Evolutionary conservation across 768 basidiomycete species (phyloP), one percentile per base, ranked within the genome.

Genomic region (Boletus edulis): DNA sequence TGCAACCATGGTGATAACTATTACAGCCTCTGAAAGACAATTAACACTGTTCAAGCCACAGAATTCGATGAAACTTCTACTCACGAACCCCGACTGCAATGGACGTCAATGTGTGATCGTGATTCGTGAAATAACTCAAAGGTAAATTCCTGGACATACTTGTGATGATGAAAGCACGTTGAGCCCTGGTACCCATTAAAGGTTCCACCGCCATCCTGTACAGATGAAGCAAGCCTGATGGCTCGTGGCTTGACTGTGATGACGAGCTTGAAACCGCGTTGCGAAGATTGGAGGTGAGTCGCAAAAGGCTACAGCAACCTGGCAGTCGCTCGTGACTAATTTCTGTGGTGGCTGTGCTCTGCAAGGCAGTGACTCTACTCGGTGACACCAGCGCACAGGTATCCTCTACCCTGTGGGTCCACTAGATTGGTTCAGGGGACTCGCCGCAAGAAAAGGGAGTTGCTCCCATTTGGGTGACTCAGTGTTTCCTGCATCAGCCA

Each of bases 1-100:
- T 38, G 72, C 85, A 51, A 93, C 85, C 84, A 93, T 85, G 11
- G 80, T 78, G 46, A 92, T 74, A 34, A 94, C 89, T 9, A 85
- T 76, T 45, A 87, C 72, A 2, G 87, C 90, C 76, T 93, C 90
- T 92, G 67, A 44, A 62, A 52, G 18, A 29, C 5, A 17, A 20
- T 61, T 29, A 58, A 39, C 24, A 13, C 39, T 32, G 46, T 55
- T 31, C 44, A 40, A 17, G 18, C 32, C 46, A 31, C n/a, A 31
- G 20, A 44, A 24, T 31, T 41, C 3, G 27, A 45, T 24, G 24
- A n/a, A n/a, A 20, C 15, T 57, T 54, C 46, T 39, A 80, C 86
- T 77, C 54, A 89, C 87, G 86, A 62, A 83, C 68, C 56, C 77
- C 72, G 52, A 84, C 85, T 85, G 62, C 18, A 5, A 51, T 34